Evolutionary conservation across 176 grass and related monocot genomes (phyloP).

Genomic region (Leersia perrieri): DNA sequence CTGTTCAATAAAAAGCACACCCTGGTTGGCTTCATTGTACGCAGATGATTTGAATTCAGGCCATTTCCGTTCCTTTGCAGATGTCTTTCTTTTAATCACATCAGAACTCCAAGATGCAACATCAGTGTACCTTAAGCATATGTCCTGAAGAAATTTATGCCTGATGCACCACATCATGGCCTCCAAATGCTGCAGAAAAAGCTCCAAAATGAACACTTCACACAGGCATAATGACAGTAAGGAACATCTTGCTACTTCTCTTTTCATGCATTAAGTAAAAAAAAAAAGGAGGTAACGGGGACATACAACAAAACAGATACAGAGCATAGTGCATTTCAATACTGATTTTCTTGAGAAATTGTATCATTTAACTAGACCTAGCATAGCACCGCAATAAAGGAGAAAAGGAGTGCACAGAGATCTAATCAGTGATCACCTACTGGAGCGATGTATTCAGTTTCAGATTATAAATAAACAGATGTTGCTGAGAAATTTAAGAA

Average conservation of each 20-base stretch:
- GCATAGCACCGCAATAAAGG: not conserved
- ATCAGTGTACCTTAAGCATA: conserved; percentile 49
- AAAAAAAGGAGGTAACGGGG: not conserved
- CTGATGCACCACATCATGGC: conserved; percentile 87
- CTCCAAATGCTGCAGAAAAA: conserved; percentile 83
- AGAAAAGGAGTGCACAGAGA: not conserved
- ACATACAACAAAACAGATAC: conserved; percentile 18
- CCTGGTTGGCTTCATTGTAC: conserved; percentile 29
- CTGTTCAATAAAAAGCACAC: conserved; percentile 84
- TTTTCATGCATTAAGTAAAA: conserved; percentile 8
- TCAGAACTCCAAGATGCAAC: conserved; percentile 58
- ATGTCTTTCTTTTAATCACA: conserved; percentile 63
- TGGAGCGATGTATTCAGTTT: not conserved
- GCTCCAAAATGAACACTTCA: conserved; percentile 23
- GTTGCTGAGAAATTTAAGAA: not conserved
- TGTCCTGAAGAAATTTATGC: conserved; percentile 64
- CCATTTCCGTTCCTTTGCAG: conserved; percentile 57
- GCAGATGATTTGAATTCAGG: conserved; percentile 46
- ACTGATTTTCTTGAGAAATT: not conserved
- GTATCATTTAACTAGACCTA: not conserved
- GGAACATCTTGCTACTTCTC: conserved; percentile 7
- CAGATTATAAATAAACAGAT: not conserved
- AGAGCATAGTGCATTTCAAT: conserved; percentile 6
- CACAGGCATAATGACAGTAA: conserved; percentile 21
- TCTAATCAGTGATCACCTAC: not conserved